Evolutionary conservation across 345 rosid genomes (phyloP).

Genomic region (Citrus inodora): DNA sequence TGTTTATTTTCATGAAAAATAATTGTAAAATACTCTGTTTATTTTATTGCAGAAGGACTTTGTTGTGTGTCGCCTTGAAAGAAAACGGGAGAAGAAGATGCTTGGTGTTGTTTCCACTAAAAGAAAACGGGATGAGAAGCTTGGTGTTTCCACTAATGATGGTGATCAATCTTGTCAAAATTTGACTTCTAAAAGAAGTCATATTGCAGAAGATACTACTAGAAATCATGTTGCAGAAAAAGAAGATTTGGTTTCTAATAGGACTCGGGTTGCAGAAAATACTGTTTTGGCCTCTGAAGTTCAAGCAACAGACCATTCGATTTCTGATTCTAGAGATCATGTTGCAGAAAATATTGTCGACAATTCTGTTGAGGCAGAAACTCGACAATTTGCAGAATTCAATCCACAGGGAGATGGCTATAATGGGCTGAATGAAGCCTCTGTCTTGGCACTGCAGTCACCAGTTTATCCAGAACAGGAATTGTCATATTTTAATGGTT

Average conservation of each 20-base stretch:
- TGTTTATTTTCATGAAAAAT: neutral
- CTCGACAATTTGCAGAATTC: neutral
- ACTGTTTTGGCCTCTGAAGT: too few relatives aligned
- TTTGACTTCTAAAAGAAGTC: neutral
- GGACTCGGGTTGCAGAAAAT: neutral
- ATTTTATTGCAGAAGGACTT: constrained; percentile 3
- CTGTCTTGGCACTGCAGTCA: neutral
- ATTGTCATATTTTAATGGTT: neutral
- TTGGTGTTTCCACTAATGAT: neutral
- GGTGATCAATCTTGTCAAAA: neutral
- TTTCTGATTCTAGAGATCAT: neutral
- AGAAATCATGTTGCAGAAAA: neutral
- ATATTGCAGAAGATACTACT: neutral
- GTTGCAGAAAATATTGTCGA: neutral
- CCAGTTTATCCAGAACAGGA: neutral
- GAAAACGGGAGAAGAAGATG: neutral
- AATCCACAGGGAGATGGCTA: neutral
- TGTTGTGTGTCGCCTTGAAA: neutral
- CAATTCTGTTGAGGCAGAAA: neutral
- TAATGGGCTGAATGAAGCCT: neutral
- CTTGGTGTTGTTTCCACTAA: neutral
- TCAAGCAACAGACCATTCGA: neutral
- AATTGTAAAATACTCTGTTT: neutral
- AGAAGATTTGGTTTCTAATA: too few relatives aligned
- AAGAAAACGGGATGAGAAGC: neutral